Base-by-base conservation (phyloP, 1,284 basidiomycete species). In the Cutaneotrichosporon cavernicola region DNA sequence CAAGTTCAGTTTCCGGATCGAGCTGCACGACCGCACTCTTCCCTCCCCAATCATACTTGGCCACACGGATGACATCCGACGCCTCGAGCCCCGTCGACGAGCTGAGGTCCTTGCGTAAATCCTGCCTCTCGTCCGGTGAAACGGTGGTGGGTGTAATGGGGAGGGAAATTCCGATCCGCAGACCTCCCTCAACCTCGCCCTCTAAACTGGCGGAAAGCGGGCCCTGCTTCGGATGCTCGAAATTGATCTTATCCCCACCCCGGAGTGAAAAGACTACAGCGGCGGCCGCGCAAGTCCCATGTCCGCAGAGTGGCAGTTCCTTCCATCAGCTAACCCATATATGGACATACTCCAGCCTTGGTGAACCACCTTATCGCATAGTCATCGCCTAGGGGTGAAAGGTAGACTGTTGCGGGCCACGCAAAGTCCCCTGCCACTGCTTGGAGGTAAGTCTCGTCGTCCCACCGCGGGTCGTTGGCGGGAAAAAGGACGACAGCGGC, bases 261-360 rank as follows among this genome's bases (percentile, higher is more conserved):
- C 70, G 70, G 43, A 73, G 64, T 11, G 46, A 57, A 46, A 65
- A 64, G 31, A 67, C 30, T 4, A 67, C 55, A 2, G 9, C 16
- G 4, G 74, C 65, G 0, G 76, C 60, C 0, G 74, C 76, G 0
- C 74, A 64, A 1, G 74, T 76, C 3, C 73, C 74, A 62, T 77
- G 76, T 1, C 76, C 76, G 64, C 76, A 77, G 16, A 77, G 63
- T 1, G 60, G 56, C 1, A 73, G 69, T 69, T 77, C 76, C 74
- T 77, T 57, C 21, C 14, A 50, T 62, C 40, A 64, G 60, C 40
- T 26, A 26, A 26, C 26, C 26, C 26, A 26, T 3, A 26, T 2
- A 26, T 26, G 26, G 26, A 56, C 75, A 40, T 49, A 77, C 75
- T 16, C 63, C 69, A 30, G 57, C 61, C 9, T 72, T 68, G 1